phyloP scores from a whole-genome alignment of 2,329 filamentous ascomycete species.

The Chaetomium strumarium region DNA sequence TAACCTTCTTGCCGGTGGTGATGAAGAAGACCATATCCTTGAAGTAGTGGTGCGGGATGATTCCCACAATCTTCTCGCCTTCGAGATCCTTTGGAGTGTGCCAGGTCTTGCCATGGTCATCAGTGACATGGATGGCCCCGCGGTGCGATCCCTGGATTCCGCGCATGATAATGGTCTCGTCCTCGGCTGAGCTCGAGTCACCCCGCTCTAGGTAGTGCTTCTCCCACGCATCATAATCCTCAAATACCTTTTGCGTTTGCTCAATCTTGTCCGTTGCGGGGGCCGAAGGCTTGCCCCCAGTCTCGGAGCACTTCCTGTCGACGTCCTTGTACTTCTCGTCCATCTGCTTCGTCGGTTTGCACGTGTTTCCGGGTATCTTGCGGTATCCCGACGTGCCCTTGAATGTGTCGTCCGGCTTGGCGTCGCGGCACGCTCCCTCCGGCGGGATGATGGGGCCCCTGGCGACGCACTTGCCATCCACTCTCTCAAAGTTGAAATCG shows the following conservation, averaged over 20 bases:
- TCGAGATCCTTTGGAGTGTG: conserved; percentile 55
- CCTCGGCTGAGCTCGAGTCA: conserved; percentile 54
- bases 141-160: conserved; percentile 41
- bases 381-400: conserved; percentile 86
- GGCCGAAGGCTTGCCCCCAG: conserved; percentile 39
- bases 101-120: conserved; percentile 89
- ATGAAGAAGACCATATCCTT: conserved; percentile 85
- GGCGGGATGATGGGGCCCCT: conserved; percentile 59
- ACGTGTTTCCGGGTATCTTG: conserved; percentile 78
- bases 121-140: conserved; percentile 64
- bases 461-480: conserved; percentile 63
- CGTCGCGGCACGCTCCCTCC: conserved; percentile 63
- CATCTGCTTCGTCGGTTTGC: conserved; percentile 52
- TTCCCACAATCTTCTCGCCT: conserved; percentile 60
- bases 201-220: conserved; percentile 75
- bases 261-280: conserved; percentile 63
- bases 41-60: conserved; percentile 74
- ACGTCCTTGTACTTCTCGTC: conserved; percentile 65
- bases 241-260: conserved; percentile 56
- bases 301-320: conserved; percentile 70
- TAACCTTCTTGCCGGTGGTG: conserved; percentile 59
- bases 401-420: conserved; percentile 64
- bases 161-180: conserved; percentile 65
- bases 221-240: conserved; percentile 47
- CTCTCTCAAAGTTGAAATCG: conserved; percentile 79